Evolutionary conservation across 2,329 filamentous ascomycete genomes (phyloP).

Genomic region (Eurotiales sp.): DNA sequence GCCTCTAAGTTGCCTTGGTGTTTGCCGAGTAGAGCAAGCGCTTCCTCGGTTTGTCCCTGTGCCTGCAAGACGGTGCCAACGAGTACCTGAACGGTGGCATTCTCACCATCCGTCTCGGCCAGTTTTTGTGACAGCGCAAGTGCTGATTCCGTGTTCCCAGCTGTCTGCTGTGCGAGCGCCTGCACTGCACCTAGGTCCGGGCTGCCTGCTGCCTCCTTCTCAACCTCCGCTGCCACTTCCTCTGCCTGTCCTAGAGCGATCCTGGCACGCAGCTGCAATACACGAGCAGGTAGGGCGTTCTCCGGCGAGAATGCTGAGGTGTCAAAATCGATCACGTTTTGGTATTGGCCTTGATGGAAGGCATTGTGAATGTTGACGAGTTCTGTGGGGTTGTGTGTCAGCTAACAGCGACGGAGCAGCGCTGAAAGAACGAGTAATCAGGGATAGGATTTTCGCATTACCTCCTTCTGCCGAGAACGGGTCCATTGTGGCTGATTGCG

Average conservation of each 20-base stretch:
- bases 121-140: constrained; percentile 64
- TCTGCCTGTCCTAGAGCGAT: constrained; percentile 76
- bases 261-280: constrained; percentile 77
- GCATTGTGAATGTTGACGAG: constrained; percentile 65
- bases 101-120: constrained; percentile 64
- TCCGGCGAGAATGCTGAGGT: constrained; percentile 71
- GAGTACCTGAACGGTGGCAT: constrained; percentile 74
- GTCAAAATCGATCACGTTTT: constrained; percentile 81
- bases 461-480: constrained; percentile 63
- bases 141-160: constrained; percentile 61
- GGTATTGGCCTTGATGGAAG: constrained; percentile 76
- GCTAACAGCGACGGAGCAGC: constrained; percentile 1
- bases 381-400: constrained; percentile 41
- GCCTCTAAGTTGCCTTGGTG: constrained; percentile 78
- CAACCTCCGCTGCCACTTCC: constrained; percentile 64
- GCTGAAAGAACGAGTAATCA: constrained; percentile 16
- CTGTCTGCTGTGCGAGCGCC: constrained; percentile 65
- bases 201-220: constrained; percentile 59
- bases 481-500: constrained; percentile 47
- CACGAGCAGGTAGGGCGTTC: constrained; percentile 71
- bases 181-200: constrained; percentile 74
- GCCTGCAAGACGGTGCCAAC: constrained; percentile 78
- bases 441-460: constrained; percentile 26
- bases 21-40: constrained; percentile 70
- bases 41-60: constrained; percentile 78